A percentile compares a stretch with the other conserved stretches of the same genome.
Evolutionary conservation across 2,329 filamentous ascomycete genomes (phyloP).

Genomic region (Sclerotinia spermophila): DNA sequence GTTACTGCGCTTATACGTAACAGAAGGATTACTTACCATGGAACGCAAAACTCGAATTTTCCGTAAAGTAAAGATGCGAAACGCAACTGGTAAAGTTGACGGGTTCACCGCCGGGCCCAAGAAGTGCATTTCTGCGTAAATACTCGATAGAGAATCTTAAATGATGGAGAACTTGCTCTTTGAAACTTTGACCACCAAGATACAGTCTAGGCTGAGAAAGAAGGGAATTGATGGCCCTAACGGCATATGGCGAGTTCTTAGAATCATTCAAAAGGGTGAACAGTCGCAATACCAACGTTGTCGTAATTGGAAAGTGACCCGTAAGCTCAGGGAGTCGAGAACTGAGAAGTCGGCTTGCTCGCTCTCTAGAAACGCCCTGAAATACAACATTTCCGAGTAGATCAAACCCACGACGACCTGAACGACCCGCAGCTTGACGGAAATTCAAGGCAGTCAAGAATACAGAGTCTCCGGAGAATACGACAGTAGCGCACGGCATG

Average conservation of each 20-base stretch:
- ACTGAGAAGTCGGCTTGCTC: conserved; percentile 66
- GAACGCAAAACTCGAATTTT: conserved; percentile 73
- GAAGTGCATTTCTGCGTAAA: conserved; percentile 63
- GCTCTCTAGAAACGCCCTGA: conserved; percentile 57
- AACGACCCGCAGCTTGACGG: conserved; percentile 71
- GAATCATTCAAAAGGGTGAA: conserved; percentile 66
- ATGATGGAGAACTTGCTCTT: conserved; percentile 69
- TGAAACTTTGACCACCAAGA: conserved; percentile 64
- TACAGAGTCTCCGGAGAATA: conserved; percentile 70
- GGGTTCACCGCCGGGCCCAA: conserved; percentile 58
- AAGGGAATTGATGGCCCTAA: conserved; percentile 60
- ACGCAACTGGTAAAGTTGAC: conserved; percentile 70
- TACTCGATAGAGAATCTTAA: conserved; percentile 80
- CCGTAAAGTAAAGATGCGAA: conserved; percentile 71
- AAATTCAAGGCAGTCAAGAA: conserved; percentile 74
- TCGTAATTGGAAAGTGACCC: conserved; percentile 76
- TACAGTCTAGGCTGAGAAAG: conserved; percentile 68
- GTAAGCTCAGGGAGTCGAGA: conserved; percentile 69
- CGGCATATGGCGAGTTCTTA: conserved; percentile 58
- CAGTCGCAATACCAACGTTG: conserved; percentile 65
- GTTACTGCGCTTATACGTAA: background rate
- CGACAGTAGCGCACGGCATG: conserved; percentile 79
- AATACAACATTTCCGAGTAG: conserved; percentile 79
- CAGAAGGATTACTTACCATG: conserved; percentile 45
- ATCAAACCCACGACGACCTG: conserved; percentile 77